Percentiles rank a stretch among this genome's conserved stretches.
phyloP scores from a whole-genome alignment of 257 asterid genomes.

The Primulina tabacum region DNA sequence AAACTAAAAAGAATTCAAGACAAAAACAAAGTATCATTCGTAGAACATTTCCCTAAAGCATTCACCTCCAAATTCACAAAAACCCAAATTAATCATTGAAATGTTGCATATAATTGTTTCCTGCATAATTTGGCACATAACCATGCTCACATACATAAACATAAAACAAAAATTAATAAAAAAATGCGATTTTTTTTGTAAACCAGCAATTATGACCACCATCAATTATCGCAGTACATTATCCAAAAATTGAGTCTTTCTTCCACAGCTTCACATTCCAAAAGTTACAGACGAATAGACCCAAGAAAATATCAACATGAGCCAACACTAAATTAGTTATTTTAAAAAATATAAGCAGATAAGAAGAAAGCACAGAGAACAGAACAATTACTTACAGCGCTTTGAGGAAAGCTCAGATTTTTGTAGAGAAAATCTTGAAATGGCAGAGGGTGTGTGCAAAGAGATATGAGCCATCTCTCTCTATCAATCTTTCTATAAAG shows the following conservation, averaged over 20 bases:
- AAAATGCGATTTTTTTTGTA: background rate
- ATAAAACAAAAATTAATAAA: background rate
- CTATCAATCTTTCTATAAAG: conserved; percentile 1
- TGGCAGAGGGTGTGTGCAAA: conserved; percentile 43
- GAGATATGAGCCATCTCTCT: conserved; percentile 66
- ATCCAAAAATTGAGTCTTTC: conserved; percentile 16
- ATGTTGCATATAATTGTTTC: background rate
- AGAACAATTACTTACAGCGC: conserved; percentile 35
- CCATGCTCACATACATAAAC: background rate
- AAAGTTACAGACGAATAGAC: conserved; percentile 9
- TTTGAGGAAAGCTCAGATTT: conserved; percentile 37
- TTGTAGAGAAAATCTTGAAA: conserved; percentile 38
- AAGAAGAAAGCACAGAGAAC: conserved; percentile 15
- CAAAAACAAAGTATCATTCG: background rate
- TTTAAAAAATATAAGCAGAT: conserved; percentile 4
- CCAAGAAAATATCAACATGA: conserved; percentile 8
- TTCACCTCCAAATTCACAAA: background rate
- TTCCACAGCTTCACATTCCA: conserved; percentile 3
- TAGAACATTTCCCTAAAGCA: background rate
- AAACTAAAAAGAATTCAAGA: background rate
- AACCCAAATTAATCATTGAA: background rate
- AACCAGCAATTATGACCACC: background rate
- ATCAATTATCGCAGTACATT: background rate
- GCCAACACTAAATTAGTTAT: conserved; percentile 3
- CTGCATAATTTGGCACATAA: background rate